phyloP scores from a whole-genome alignment of 2,329 filamentous ascomycete species.

The Microdochium nivale region DNA sequence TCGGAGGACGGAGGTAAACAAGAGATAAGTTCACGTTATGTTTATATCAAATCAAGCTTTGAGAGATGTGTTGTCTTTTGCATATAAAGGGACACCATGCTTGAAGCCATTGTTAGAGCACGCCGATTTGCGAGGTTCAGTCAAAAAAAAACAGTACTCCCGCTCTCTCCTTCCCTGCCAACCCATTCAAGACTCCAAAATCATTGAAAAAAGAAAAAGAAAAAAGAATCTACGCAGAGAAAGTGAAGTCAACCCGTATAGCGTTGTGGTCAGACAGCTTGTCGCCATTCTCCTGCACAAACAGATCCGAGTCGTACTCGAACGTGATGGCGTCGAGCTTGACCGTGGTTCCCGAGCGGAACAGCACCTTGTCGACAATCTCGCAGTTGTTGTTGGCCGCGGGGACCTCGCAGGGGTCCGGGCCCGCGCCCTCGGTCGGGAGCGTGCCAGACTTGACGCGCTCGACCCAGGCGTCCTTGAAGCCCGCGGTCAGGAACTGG shows the following conservation, averaged over 20 bases:
- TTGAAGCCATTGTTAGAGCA: too few species aligned
- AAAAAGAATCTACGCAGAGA: not conserved
- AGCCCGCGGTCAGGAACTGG: slow-evolving; percentile 33
- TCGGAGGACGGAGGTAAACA: too few species aligned
- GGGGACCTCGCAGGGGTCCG: slow-evolving; percentile 32
- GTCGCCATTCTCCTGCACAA: slow-evolving; percentile 30
- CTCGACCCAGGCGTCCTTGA: slow-evolving; percentile 26
- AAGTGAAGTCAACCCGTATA: slow-evolving; percentile 25
- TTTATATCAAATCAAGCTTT: too few species aligned
- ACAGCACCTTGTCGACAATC: slow-evolving; percentile 40
- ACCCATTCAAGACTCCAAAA: too few species aligned
- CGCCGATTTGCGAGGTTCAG: too few species aligned
- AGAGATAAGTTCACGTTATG: too few species aligned
- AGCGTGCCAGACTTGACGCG: slow-evolving; percentile 22
- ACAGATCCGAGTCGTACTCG: slow-evolving; percentile 31
- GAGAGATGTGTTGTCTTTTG: too few species aligned
- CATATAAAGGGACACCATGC: too few species aligned
- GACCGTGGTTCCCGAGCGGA: slow-evolving; percentile 23
- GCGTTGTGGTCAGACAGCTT: slow-evolving; percentile 41
- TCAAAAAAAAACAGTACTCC: too few species aligned
- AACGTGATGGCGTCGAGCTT: slow-evolving; percentile 24
- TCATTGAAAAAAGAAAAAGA: too few species aligned
- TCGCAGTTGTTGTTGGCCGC: slow-evolving; percentile 31
- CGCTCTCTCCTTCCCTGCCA: too few species aligned
- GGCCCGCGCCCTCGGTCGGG: slow-evolving; percentile 14